These are phyloP conservation scores for Leccinum pseudoinsigne DNA, from an alignment of 1,284 basidiomycete genomes.

Conservation along the genomic window DNA sequence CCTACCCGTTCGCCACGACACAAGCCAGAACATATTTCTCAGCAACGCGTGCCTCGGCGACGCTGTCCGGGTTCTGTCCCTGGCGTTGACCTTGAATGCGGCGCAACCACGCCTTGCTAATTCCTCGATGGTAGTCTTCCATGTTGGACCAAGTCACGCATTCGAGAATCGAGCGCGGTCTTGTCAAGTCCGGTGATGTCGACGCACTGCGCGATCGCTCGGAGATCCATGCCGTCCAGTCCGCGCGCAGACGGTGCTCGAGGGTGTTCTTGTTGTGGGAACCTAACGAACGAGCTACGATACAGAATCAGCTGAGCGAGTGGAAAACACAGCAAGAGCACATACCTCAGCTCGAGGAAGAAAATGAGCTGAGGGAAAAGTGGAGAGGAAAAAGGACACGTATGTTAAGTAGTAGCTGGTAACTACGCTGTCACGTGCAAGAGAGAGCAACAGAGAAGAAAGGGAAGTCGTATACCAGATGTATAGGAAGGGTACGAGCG, in stretches of 20 bases:
- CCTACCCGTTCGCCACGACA: slow-evolving; percentile 64
- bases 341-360: too few species aligned
- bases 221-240: slow-evolving; percentile 63
- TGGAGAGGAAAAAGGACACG: too few species aligned
- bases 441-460: too few species aligned
- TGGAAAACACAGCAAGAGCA: too few species aligned
- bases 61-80: slow-evolving; percentile 37
- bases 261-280: too few species aligned
- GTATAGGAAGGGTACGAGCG: too few species aligned
- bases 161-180: slow-evolving; percentile 30
- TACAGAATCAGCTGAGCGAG: too few species aligned
- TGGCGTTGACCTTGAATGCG: slow-evolving; percentile 39
- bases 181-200: slow-evolving; percentile 2
- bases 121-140: slow-evolving; percentile 67
- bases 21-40: slow-evolving; percentile 64
- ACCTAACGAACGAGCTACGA: too few species aligned
- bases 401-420: too few species aligned
- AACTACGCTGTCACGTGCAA: too few species aligned
- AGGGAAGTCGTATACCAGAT: too few species aligned
- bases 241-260: slow-evolving; percentile 42
- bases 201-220: slow-evolving; percentile 16
- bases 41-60: slow-evolving; percentile 48
- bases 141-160: slow-evolving; percentile 58
- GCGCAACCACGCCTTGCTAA: slow-evolving; percentile 62
- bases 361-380: too few species aligned